Evolutionary conservation across 371 early-diverging fungal species (phyloP).

Genomic region (Globomyces sp.): DNA sequence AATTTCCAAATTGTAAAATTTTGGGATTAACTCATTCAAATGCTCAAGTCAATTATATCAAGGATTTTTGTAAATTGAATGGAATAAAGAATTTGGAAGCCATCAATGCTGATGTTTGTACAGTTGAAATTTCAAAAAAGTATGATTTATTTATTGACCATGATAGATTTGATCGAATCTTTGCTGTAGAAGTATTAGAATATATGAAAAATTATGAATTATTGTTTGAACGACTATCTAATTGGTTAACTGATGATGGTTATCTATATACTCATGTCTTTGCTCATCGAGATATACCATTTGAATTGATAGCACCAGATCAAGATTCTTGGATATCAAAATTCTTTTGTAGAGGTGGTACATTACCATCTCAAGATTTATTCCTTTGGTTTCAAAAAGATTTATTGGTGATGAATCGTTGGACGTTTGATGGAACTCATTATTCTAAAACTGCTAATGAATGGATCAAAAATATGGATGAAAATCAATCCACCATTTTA

Average conservation of each 20-base stretch:
- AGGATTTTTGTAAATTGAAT: no score
- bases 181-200: constrained; percentile 9
- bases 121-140: background rate
- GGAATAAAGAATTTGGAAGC: background rate
- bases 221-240: constrained; percentile 1
- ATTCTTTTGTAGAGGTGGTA: constrained; percentile 11
- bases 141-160: background rate
- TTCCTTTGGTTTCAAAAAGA: constrained; percentile 9
- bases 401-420: background rate
- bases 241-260: background rate
- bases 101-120: constrained; percentile 1
- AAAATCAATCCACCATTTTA: background rate
- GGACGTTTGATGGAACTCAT: constrained; percentile 1
- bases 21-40: background rate
- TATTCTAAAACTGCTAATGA: background rate
- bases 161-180: background rate
- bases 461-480: constrained; percentile 6
- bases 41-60: constrained; percentile 5
- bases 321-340: constrained; percentile 10
- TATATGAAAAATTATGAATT: constrained; percentile 12
- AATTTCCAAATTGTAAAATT: constrained; percentile 8
- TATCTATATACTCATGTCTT: constrained; percentile 1
- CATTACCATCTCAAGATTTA: constrained; percentile 4
- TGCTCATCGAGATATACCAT: background rate
- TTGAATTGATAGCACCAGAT: constrained; percentile 4